These are phyloP conservation scores for Isabelozyma heimii DNA, from an alignment of 805 yeast genomes.

Conservation along the genomic window DNA sequence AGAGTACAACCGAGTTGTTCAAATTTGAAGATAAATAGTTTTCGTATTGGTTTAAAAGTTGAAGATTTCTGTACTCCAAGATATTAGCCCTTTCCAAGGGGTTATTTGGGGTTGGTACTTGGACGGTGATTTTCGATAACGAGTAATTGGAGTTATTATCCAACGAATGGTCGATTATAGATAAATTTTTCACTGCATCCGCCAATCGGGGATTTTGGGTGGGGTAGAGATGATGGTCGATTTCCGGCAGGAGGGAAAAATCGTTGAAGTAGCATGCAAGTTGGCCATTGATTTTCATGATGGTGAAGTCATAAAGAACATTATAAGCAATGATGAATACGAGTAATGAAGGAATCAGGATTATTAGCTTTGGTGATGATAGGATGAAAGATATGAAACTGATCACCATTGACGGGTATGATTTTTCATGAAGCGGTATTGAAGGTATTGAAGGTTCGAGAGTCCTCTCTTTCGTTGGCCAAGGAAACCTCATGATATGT, in stretches of 20 bases:
- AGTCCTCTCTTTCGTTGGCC: not conserved
- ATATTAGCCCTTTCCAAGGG: slow-evolving; percentile 5
- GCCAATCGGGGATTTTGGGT: not conserved
- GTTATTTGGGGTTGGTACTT: too few species aligned
- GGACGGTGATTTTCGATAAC: slow-evolving; percentile 4
- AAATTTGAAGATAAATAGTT: not conserved
- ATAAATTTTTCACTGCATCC: not conserved
- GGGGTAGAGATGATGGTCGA: not conserved
- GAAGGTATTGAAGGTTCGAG: not conserved
- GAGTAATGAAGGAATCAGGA: slow-evolving; percentile 28
- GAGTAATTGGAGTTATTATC: slow-evolving; percentile 1
- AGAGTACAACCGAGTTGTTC: slow-evolving; percentile 4
- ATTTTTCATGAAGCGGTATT: not conserved
- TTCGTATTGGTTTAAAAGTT: slow-evolving; percentile 4
- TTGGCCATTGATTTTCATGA: slow-evolving; percentile 20
- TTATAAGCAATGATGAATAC: slow-evolving; percentile 33
- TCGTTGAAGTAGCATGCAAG: slow-evolving; percentile 12
- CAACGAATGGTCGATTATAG: not conserved
- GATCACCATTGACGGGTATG: slow-evolving; percentile 1
- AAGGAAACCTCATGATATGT: not conserved
- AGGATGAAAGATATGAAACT: slow-evolving; percentile 14
- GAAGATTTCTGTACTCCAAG: slow-evolving; percentile 9
- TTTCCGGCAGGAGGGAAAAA: not conserved
- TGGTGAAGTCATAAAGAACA: slow-evolving; percentile 32
- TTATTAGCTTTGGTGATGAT: slow-evolving; percentile 23